Evolutionary conservation across 345 rosid species (phyloP).

Genomic region (Ceriops decandra): DNA sequence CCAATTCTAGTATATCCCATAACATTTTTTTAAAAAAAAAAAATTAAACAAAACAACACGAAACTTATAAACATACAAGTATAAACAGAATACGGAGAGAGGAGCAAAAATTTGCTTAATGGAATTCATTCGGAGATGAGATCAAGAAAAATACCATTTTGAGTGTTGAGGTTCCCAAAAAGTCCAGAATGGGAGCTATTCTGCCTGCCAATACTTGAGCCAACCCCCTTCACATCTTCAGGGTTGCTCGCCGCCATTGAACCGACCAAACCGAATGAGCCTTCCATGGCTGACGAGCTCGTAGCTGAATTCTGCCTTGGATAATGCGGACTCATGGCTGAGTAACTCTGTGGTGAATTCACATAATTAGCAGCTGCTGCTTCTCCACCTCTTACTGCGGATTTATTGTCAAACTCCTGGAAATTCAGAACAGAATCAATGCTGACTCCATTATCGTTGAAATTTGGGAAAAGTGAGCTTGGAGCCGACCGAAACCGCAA

Average conservation of each 20-base stretch:
- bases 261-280: conserved; percentile 40
- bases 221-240: conserved; percentile 35
- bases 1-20: too few species aligned
- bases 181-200: conserved; percentile 82
- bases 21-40: too few species aligned
- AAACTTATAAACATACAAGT: too few species aligned
- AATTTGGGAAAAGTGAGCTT: conserved; percentile 48
- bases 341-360: conserved; percentile 39
- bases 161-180: conserved; percentile 53
- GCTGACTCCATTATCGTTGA: conserved; percentile 23
- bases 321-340: conserved; percentile 76
- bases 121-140: conserved; percentile 2
- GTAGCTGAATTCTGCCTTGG: conserved; percentile 54
- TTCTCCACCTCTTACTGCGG: conserved; percentile 24
- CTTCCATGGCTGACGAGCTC: conserved; percentile 47
- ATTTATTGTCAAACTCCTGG: conserved; percentile 23
- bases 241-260: conserved; percentile 35
- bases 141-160: conserved; percentile 56
- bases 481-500: conserved; percentile 88
- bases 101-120: not conserved
- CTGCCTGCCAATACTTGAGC: conserved; percentile 57
- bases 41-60: too few species aligned
- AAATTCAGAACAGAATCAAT: conserved; percentile 34
- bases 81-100: too few species aligned
- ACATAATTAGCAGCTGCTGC: conserved; percentile 30